Base-by-base conservation (phyloP, 495 filamentous ascomycete species). In the Penicillium crystallinum region DNA sequence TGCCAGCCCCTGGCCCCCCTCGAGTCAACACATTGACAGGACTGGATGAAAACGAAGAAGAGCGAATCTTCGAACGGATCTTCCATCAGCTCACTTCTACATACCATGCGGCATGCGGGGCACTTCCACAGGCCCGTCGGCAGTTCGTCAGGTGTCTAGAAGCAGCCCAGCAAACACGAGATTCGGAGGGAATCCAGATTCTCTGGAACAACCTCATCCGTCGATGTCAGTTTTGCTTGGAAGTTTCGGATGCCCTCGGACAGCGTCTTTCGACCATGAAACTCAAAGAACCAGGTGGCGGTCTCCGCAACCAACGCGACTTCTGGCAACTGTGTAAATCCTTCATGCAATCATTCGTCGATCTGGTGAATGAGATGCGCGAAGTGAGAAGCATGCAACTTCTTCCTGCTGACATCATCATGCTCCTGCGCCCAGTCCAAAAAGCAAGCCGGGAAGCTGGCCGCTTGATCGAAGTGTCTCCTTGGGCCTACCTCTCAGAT, bases 241-340 rank as follows among this genome's bases (percentile, higher is more conserved):
- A 82, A 35, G 78, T 85, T 42, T 86, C 84, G 2, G 81, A 87
- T 61, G 68, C 76, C 8, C 70, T 96, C n/a, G 84, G 85, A 55
- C 71, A 71, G 18, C 80, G 86, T 8, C 74, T 96, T 5, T 86
- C 82, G n/a, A 76, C 74, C 46, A 89, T 95, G 73, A 90, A 89
- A 68, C 73, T 95, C 22, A 90, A 90, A 58, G 90, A 96, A 53
- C 88, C 85, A 8, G 84, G 81, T 25, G 74, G 70, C 17, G 75
- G 76, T 14, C 78, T 88, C 42, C 80, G 90, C 25, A 89, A 85
- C 30, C 85, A 90, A 55, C 76, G 79, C 19, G 80, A 84, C 40
- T 93, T 95, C 66, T 96, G 90, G 90, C 81, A 81, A 49, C 76
- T 89, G 22, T 91, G 86, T 75, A 88, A 84, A 64, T 69, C 71